Conservation (phyloP, 768 basidiomycete genomes). For the Candolleomyces eurysporus region DNA sequence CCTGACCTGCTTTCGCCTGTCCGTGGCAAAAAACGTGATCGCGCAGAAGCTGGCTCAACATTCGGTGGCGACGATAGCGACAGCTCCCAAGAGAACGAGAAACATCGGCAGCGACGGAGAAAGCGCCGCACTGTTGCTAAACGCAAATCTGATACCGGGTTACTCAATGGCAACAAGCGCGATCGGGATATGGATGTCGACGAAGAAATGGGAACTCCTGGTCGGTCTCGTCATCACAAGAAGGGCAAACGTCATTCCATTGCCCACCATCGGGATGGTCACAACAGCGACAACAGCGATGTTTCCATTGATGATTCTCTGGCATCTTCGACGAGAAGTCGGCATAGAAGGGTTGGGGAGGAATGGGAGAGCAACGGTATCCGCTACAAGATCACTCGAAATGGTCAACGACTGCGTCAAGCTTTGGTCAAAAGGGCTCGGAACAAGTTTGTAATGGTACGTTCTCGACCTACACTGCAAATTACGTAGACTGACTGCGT, state of each 20-base stretch:
- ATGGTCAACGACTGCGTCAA: constrained; percentile 68
- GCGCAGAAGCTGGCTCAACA: constrained; percentile 67
- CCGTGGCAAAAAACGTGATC: constrained; percentile 75
- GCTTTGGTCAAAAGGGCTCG: constrained; percentile 70
- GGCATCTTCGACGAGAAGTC: constrained; percentile 46
- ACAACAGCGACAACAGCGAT: constrained; percentile 39
- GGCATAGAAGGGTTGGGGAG: constrained; percentile 63
- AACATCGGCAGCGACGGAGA: constrained; percentile 43
- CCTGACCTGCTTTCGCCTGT: constrained; percentile 33
- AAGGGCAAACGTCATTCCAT: constrained; percentile 48
- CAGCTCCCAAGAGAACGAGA: constrained; percentile 33
- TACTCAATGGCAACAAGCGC: constrained; percentile 56
- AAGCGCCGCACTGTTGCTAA: constrained; percentile 58
- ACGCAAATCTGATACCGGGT: constrained; percentile 46
- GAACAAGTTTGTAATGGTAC: constrained; percentile 72
- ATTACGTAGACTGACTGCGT: constrained; percentile 4
- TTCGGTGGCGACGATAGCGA: constrained; percentile 65
- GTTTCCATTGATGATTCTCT: constrained; percentile 47
- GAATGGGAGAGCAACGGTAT: constrained; percentile 75
- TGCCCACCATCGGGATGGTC: constrained; percentile 22
- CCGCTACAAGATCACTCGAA: constrained; percentile 66
- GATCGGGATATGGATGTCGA: constrained; percentile 53
- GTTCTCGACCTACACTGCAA: constrained; percentile 17
- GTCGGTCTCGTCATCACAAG: constrained; percentile 35
- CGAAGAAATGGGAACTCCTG: constrained; percentile 41